A percentile compares a stretch with the other conserved stretches of the same genome.
phyloP scores from a whole-genome alignment of 1,284 basidiomycete genomes.

The Moniliophthora roreri region DNA sequence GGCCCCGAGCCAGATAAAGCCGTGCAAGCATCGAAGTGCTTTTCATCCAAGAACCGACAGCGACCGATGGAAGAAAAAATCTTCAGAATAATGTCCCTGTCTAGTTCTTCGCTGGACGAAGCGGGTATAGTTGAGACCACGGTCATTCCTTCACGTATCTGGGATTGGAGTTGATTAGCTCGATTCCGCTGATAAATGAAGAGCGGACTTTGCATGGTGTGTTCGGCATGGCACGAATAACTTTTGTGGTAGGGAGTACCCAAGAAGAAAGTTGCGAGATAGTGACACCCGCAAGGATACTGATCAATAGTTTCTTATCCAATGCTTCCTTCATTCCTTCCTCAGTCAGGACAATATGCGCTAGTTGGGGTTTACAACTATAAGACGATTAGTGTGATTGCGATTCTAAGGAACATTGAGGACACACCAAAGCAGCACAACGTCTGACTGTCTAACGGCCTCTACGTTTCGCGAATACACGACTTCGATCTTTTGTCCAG shows the following conservation, averaged over 20 bases:
- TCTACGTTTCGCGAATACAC: constrained; percentile 69
- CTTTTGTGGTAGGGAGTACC: constrained; percentile 78
- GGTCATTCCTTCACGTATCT: constrained; percentile 99
- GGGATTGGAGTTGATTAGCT: background rate
- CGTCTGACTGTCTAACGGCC: constrained; percentile 77
- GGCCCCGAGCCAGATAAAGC: constrained; percentile 96
- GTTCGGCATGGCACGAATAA: constrained; percentile 98
- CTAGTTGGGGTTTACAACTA: constrained; percentile 95
- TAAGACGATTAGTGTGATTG: constrained; percentile 4
- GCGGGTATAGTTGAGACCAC: constrained; percentile 75
- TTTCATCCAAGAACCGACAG: constrained; percentile 93
- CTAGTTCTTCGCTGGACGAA: constrained; percentile 49
- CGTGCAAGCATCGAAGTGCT: constrained; percentile 98
- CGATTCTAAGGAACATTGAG: background rate
- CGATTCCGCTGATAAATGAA: constrained; percentile 7
- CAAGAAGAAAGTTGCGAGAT: constrained; percentile 78
- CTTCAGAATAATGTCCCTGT: constrained; percentile 81
- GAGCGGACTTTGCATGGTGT: constrained; percentile 87
- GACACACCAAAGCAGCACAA: constrained; percentile 84
- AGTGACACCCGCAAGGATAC: constrained; percentile 94
- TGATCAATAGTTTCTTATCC: constrained; percentile 89
- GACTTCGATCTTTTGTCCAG: constrained; percentile 71
- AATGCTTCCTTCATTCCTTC: constrained; percentile 87
- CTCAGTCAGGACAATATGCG: constrained; percentile 73
- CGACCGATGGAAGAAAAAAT: constrained; percentile 96